A percentile compares a stretch with the other conserved stretches of the same genome.
These are phyloP conservation scores for Penstemon eatonii DNA, from an alignment of 257 asterid genomes.

Conservation along the genomic window DNA sequence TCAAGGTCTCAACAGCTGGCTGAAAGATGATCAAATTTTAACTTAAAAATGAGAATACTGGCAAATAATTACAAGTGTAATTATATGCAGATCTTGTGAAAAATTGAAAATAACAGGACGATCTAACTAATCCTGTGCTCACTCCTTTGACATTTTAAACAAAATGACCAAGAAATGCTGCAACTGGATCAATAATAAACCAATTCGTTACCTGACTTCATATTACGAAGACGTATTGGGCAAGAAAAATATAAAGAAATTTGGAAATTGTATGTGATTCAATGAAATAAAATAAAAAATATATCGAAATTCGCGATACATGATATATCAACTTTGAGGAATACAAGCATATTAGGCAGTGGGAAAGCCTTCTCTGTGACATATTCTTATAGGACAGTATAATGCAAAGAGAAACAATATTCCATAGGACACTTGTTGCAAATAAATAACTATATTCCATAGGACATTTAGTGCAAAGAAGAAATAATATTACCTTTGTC, in stretches of 20 bases:
- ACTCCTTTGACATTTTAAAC: too few relatives aligned
- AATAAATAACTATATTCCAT: too few relatives aligned
- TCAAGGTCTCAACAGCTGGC: background rate
- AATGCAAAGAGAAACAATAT: too few relatives aligned
- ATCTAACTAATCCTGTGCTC: too few relatives aligned
- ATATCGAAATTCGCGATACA: background rate
- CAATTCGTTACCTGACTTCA: background rate
- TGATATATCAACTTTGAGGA: background rate
- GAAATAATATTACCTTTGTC: conserved; percentile 54
- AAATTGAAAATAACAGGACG: too few relatives aligned
- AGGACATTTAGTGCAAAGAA: background rate
- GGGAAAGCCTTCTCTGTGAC: conserved; percentile 11
- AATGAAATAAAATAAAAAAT: background rate
- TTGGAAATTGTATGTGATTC: background rate
- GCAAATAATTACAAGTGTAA: background rate
- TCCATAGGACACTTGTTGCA: too few relatives aligned
- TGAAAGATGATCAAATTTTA: background rate
- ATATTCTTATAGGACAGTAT: too few relatives aligned
- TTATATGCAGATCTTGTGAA: background rate
- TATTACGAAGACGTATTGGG: background rate
- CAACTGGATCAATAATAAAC: background rate
- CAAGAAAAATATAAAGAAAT: background rate
- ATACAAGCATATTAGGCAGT: conserved; percentile 2
- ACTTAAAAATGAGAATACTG: background rate
- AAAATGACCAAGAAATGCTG: background rate